These are phyloP conservation scores for Tetrahymena thermophila DNA, from an alignment of 73 alveolate species.

Conservation along the genomic window DNA sequence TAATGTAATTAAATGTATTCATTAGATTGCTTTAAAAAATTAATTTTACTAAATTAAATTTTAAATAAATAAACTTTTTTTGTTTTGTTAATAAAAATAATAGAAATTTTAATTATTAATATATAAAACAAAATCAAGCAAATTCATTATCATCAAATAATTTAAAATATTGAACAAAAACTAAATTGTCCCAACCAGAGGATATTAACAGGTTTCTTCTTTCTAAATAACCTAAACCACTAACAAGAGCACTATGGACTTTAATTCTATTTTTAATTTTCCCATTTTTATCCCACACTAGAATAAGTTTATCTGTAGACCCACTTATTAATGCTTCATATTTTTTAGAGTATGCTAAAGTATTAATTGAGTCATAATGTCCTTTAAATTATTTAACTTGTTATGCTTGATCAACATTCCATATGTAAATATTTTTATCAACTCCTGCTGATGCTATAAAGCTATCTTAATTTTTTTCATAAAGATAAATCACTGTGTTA, in stretches of 20 bases:
- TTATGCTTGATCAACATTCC: constrained; percentile 29
- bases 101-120: background rate
- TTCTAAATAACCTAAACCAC: background rate
- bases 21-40: no score
- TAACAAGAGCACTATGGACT: background rate
- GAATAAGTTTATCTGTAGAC: background rate
- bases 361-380: constrained; percentile 18
- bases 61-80: no score
- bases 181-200: background rate
- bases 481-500: background rate
- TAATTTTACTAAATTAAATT: no score
- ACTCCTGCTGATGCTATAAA: constrained; percentile 35
- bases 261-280: background rate
- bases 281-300: background rate
- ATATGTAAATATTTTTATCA: constrained; percentile 9
- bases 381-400: constrained; percentile 8
- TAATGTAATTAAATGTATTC: no score
- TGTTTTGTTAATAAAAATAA: background rate
- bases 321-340: background rate
- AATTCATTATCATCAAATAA: background rate
- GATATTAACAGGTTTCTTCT: background rate
- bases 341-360: background rate
- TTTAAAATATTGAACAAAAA: background rate
- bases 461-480: constrained; percentile 6
- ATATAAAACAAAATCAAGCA: background rate